Base-by-base conservation (phyloP, 306 rosid genomes). In the Mimosa pudica region DNA sequence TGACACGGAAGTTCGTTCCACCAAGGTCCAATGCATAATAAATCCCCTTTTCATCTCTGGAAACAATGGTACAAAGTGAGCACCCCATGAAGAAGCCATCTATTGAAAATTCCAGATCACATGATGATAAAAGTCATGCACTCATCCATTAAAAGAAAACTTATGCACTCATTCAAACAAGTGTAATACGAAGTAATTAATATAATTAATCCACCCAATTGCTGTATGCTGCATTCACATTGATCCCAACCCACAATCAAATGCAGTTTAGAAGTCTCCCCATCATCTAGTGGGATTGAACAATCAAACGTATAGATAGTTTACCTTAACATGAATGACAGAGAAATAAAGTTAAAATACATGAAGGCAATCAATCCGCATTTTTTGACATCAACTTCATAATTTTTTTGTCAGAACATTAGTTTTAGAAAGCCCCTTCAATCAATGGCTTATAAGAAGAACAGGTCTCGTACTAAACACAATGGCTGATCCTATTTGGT, bases 21-120 rank as follows among this genome's bases (percentile, higher is more conserved):
- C 99, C 99, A 74, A 96, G 99, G 75, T 96, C 99, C 76, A 96
- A 80, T 49, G 99, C 99, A 87, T 96, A 96, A 78, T 84, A 96
- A 42, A 90, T 62, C 52, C 99, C 99, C 60, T 88, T 84, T 88
- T 96, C 99, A 62, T 96, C 91, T 87, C 99, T 96, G 68, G n/a
- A 65, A 82, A 74, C 3, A 73, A 8, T 36, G 77, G 77, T 57
- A 77, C 81, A 77, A 45, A 76, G 42, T 77, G 72, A 49, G 55
- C 55, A 49, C 14, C 55, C 17, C 55, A 49, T 49, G 14, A 49
- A 49, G 3, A 51, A n/a, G n/a, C 0, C 55, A 49, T 49, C 55
- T 49, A 67, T 70, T 8, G 36, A 70, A 16, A 8, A 62, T 45
- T 49, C 75, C 67, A 49, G 77, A 8, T 69, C 75, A 54, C 3